Base-by-base conservation (phyloP, 441 rosid genomes). In the Populus trichocarpa region DNA sequence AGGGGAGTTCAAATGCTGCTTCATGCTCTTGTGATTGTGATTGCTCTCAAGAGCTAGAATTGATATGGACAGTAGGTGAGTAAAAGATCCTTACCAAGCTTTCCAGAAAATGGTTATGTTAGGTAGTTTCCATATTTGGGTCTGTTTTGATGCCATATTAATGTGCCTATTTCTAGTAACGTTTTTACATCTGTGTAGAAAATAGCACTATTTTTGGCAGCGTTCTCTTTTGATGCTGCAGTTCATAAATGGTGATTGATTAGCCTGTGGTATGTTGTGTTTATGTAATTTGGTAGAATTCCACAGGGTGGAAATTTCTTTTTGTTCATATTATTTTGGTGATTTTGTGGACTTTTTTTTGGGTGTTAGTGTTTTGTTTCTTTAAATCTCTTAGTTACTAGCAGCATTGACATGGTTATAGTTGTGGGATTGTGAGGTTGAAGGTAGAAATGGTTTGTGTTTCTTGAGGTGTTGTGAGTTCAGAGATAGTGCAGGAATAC, bases 11-110 rank as follows among this genome's bases (percentile, higher is more conserved):
- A 72, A 78, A 38, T 42, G 73, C 50, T 81, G 61, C 38, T 74
- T 80, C 88, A 7, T 88, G 93, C 57, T 77, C 83, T 59, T 90
- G 93, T 81, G 77, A 71, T 66, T 90, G 93, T 76, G 88, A 86
- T 72, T 88, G 91, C 80, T 78, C 83, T 73, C 81, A 85, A 46
- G 84, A 81, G 28, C 32, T 30, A 30, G 75, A 81, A 57, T 78
- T 81, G 72, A 75, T 76, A 69, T 79, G 85, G 42, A 82, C 85
- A 66, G n/a, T 72, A 75, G 87, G 88, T 86, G 53, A 78, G 83
- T 69, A 61, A 38, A 22, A 42, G 79, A 66, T 71, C 76, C 40
- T 53, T 67, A 26, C 25, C 13, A 71, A 40, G 33, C 35, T 23
- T 36, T 14, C 30, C 40, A n/a, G 28, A 71, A 69, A 71, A 65